phyloP scores from a whole-genome alignment of 2,329 filamentous ascomycete genomes.

The Neofusicoccum sp. region DNA sequence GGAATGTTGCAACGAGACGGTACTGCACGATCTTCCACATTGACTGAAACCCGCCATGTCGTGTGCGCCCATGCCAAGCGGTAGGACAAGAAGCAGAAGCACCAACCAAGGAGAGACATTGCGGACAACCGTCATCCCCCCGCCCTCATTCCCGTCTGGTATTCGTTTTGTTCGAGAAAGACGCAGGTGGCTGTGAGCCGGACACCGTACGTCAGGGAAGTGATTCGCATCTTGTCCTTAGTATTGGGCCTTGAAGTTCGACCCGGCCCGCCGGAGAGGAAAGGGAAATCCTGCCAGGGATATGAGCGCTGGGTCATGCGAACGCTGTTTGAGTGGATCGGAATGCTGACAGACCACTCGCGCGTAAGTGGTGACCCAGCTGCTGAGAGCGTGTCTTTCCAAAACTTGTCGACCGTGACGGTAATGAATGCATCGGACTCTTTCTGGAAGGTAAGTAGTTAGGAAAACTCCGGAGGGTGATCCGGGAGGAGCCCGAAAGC shows the following conservation, averaged over 20 bases:
- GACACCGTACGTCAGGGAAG: not conserved
- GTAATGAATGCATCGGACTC: not conserved
- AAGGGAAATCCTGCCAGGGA: not conserved
- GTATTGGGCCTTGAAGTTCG: not conserved
- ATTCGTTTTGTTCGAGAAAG: not conserved
- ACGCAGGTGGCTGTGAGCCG: not conserved
- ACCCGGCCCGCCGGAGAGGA: not conserved
- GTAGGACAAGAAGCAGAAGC: not conserved
- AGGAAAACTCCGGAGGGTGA: not conserved
- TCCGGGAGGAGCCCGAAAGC: not conserved
- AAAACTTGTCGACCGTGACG: too few species aligned
- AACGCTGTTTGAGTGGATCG: slow-evolving; percentile 4
- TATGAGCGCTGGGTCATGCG: not conserved
- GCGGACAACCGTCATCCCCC: not conserved
- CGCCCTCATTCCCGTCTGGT: not conserved
- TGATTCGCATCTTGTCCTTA: not conserved
- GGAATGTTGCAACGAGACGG: too few species aligned
- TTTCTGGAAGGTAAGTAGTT: not conserved
- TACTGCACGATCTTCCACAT: not conserved
- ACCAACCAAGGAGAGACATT: too few species aligned
- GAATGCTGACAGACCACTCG: not conserved
- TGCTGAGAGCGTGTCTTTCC: too few species aligned
- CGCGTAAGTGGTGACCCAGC: not conserved
- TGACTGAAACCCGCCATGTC: not conserved
- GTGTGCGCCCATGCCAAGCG: not conserved